phyloP scores from a whole-genome alignment of 768 basidiomycete genomes.

The Hypholoma fasciculare region DNA sequence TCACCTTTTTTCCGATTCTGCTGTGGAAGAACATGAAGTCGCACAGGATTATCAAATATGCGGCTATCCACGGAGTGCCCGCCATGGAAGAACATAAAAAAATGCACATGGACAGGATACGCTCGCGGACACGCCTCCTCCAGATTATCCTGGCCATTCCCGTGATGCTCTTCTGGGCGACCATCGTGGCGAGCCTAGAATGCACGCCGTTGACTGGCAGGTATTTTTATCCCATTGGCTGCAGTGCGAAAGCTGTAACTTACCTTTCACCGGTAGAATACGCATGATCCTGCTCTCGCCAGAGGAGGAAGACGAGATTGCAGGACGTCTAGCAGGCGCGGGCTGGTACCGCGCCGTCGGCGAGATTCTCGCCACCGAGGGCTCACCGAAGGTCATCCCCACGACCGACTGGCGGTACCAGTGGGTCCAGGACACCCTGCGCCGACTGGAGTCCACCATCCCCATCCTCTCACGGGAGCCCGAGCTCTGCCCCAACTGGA shows the following conservation, averaged over 20 bases:
- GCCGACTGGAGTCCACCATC: constrained; percentile 73
- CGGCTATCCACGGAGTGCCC: constrained; percentile 50
- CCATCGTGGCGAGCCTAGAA: constrained; percentile 73
- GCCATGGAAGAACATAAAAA: constrained; percentile 55
- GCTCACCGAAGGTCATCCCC: constrained; percentile 63
- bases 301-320: constrained; percentile 89
- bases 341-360: constrained; percentile 88
- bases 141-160: constrained; percentile 64
- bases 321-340: constrained; percentile 74
- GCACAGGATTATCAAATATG: constrained; percentile 48
- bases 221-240: constrained; percentile 30
- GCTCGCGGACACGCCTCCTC: constrained; percentile 47
- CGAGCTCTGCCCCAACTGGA: constrained; percentile 58
- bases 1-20: constrained; percentile 75
- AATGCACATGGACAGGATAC: constrained; percentile 45
- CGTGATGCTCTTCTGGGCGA: constrained; percentile 60
- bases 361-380: constrained; percentile 71
- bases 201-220: constrained; percentile 84
- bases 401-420: constrained; percentile 84
- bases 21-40: constrained; percentile 58
- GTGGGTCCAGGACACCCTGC: constrained; percentile 84
- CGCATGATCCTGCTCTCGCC: constrained; percentile 87
- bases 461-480: constrained; percentile 64
- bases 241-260: constrained; percentile 1
- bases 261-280: constrained; percentile 54